Percentiles rank a stretch among this genome's conserved stretches.
Evolutionary conservation across 495 filamentous ascomycete genomes (phyloP).

Genomic region (Immersiella caudata): DNA sequence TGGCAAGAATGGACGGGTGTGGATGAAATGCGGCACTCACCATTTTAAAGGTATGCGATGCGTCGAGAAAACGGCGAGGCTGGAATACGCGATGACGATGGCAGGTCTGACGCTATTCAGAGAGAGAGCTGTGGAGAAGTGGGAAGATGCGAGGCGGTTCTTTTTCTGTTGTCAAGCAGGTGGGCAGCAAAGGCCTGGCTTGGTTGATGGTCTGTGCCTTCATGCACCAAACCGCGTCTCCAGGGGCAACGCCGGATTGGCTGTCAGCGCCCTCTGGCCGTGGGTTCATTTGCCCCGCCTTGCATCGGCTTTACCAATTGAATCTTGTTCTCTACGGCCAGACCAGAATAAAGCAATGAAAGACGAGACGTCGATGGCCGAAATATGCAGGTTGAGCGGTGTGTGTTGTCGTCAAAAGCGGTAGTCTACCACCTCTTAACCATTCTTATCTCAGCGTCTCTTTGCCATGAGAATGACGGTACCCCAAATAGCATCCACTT

Average conservation of each 20-base stretch:
- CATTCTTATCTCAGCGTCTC: conserved; percentile 35
- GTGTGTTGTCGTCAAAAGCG: background rate
- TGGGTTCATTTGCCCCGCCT: conserved; percentile 14
- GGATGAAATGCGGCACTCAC: conserved; percentile 18
- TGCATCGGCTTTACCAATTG: background rate
- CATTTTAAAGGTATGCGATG: conserved; percentile 22
- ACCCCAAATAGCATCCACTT: conserved; percentile 58
- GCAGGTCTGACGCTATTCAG: conserved; percentile 25
- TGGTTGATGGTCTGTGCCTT: conserved; percentile 30
- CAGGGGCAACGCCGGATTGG: conserved; percentile 33
- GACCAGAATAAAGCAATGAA: background rate
- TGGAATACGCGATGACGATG: conserved; percentile 8
- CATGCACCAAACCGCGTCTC: conserved; percentile 27
- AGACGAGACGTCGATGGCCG: background rate
- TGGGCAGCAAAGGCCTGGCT: conserved; percentile 2
- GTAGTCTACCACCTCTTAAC: too few species aligned
- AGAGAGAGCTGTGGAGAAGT: conserved; percentile 17
- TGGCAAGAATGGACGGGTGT: conserved; percentile 2
- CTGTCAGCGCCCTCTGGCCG: conserved; percentile 12
- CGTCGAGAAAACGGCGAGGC: background rate
- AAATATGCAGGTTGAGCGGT: background rate
- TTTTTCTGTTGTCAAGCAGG: conserved; percentile 24
- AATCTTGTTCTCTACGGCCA: background rate
- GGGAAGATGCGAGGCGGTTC: conserved; percentile 29
- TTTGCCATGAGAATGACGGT: conserved; percentile 57